Evolutionary conservation across 108 stramenopile species (phyloP), one percentile per base, ranked within the genome.

Genomic region (Fragilaria crotonensis): DNA sequence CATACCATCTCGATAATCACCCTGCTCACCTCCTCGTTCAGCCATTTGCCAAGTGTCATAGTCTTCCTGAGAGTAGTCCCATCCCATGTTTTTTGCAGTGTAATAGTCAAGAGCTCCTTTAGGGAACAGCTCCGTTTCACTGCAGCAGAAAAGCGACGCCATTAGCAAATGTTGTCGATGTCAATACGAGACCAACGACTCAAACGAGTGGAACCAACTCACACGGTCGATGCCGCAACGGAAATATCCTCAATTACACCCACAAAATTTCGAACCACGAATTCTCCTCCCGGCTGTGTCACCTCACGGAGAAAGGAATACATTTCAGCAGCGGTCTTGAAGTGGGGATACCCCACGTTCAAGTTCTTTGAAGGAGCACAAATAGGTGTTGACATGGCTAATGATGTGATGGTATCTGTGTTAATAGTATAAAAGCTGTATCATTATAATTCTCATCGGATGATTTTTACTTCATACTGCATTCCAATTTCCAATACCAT

Each of bases 1-100:
- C 73, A 81, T 81, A 27, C 80, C 80, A 22, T 75, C 73, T 1
- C 80, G 76, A 46, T 81, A 81, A 55, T 81, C 80, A 23, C 80
- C 80, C 61, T 81, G 80, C 4, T 63, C 76, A 25, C 80, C 80
- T 30, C 80, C 80, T 23, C 80, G 67, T 45, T 77, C 73, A 27
- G 45, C 33, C 31, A 72, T 19, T 20, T 72, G 73, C 72, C 72
- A 81, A 22, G 27, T 50, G 3, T 75, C 69, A 18, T 58, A 55
- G 21, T 78, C 73, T 57, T 74, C 80, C 33, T 56, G 45, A 5
- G 62, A 68, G 33, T 75, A 68, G 3, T 71, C 70, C 70, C 73
- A 71, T 11, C 76, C 80, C 72, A 80, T 73, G 54, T 80, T 80
- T 28, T 77, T 74, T 29, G 63, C 57, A 17, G 79, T 77, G 51